Base-by-base conservation (phyloP, 441 rosid species). In the Gossypium trilobum region DNA sequence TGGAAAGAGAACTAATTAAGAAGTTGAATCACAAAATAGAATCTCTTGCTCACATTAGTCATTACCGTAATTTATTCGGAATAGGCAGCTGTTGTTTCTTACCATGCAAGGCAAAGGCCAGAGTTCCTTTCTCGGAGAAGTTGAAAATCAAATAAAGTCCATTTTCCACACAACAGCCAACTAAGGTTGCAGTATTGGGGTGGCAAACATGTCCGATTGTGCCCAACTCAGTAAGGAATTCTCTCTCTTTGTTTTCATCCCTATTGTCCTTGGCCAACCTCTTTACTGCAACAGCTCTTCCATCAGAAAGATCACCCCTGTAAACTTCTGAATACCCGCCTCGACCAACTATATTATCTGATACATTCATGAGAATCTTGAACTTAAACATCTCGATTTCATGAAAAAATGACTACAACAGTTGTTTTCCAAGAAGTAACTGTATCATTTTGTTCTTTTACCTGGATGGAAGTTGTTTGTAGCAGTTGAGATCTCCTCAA, bases 281-380 rank as follows among this genome's bases (percentile, higher is more conserved):
- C 85, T 94, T 94, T 73, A 91, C 96, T 16, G 98, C 98, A 46
- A 91, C 80, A 23, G 73, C 72, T 79, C 79, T 84, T 57, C 96
- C 95, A 74, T 90, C 88, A 16, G 75, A 70, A 72, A 94, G 85
- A 73, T 87, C 89, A 25, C 98, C 98, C 83, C 87, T 86, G 73
- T 91, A 93, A 42, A 93, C 98, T 74, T 93, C 96, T 7, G 98
- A 89, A 81, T 87, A 90, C 13, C 97, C 98, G 10, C 98, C 96
- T 81, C 83, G 72, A 4, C 97, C 97, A 39, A 88, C 91, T 76
- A 90, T 73, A 44, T 86, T 87, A 56, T 86, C 98, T 93, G 76
- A 57, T 44, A 73, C 22, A 73, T 11, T 11, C 44, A 19, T 2
- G n/a, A 19, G 25, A 68, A 33, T 36, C 51, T 3, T 6, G 1